Evolutionary conservation across 805 yeast genomes (phyloP), one percentile per base, ranked within the genome.

Genomic region (Candida sonorensis): DNA sequence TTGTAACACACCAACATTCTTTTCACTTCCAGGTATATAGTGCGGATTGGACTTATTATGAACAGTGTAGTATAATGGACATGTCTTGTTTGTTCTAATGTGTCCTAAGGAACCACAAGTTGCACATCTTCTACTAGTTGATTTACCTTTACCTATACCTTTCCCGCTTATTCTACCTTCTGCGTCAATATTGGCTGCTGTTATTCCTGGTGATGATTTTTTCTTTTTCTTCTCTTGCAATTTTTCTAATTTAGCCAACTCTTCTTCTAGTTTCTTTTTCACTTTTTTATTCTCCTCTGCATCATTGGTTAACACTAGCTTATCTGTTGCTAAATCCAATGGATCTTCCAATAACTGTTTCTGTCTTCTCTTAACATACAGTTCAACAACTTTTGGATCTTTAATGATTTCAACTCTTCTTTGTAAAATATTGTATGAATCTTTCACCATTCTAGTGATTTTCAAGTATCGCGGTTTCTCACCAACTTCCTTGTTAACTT

Each of bases 91-190:
- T 3, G 98, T 90, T 53, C 92, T 72, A 40, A 90, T 90, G 55
- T 90, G 98, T 0, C 97, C 98, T 41, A 83, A 69, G 10, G 90
- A 92, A 15, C 97, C 97, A 67, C 98, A 90, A 0, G 92, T 81
- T 3, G 94, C 88, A 61, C 98, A 90, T 50, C 85, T 75, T 53
- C 98, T 67, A 7, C 81, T 79, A 5, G 75, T 77, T 19, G 79
- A 68, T 47, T 79, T 79, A 20, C 82, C 82, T 47, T 81, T 81
- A 19, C 84, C 85, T 26, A 73, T 72, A 16, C 83, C 82, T 44
- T 76, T 78, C n/a, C 79, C 82, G 22, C 75, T 71, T 26, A 71
- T 42, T 27, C 64, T 45, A 7, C 62, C 61, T 30, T 57, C 60
- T 30, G 56, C 46, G 35, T 59, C 62, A 29, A 55, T 50, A 31